Percentiles rank a stretch among this genome's conserved stretches.
phyloP scores from a whole-genome alignment of 495 filamentous ascomycete genomes.

The Xylaria curta region DNA sequence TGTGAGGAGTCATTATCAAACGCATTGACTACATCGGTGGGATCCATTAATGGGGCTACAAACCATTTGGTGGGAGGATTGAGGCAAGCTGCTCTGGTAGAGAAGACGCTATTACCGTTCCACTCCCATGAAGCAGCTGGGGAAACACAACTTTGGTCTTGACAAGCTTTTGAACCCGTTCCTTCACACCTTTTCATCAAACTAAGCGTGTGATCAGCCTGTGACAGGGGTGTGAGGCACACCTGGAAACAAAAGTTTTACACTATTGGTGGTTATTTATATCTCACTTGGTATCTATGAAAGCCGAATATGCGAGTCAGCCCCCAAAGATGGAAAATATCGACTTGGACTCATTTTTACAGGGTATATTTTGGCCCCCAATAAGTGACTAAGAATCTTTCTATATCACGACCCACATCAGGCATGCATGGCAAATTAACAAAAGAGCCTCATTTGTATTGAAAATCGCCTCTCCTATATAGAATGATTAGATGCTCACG shows the following conservation, averaged over 20 bases:
- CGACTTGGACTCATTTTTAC: neutral
- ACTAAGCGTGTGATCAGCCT: neutral
- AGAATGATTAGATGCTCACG: neutral
- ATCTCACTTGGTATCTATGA: neutral
- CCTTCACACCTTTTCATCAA: conserved; percentile 3
- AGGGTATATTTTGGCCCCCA: conserved; percentile 3
- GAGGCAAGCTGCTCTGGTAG: neutral
- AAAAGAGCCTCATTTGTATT: neutral
- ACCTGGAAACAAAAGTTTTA: neutral
- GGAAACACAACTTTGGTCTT: neutral
- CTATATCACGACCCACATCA: conserved; percentile 6
- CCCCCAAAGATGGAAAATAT: neutral
- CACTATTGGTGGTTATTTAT: conserved; percentile 12
- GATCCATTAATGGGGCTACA: neutral
- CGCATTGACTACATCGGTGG: neutral
- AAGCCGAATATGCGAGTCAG: neutral
- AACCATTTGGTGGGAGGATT: neutral
- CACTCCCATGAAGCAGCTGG: neutral
- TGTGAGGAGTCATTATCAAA: neutral
- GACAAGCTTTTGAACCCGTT: neutral
- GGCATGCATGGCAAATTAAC: neutral
- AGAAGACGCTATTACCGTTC: neutral
- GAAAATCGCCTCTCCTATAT: neutral
- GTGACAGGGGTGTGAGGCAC: neutral
- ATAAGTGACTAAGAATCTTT: neutral